Evolutionary conservation across 257 asterid species (phyloP).

Genomic region (Lantana camara): DNA sequence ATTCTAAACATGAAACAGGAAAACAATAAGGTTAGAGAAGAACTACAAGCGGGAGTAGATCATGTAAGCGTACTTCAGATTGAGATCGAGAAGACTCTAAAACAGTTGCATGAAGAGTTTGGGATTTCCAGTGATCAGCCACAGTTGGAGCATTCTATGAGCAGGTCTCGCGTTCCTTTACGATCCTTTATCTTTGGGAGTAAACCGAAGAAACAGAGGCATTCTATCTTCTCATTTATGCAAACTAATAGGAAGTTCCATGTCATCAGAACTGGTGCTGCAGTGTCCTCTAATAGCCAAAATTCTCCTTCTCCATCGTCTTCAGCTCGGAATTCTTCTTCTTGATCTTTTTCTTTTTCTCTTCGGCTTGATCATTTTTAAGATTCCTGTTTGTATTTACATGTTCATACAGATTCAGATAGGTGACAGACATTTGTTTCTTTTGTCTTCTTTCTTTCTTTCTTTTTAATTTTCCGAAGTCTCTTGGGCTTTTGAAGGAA

Average conservation of each 20-base stretch:
- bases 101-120: slow-evolving; percentile 63
- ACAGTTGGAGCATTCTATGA: slow-evolving; percentile 46
- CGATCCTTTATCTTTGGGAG: slow-evolving; percentile 76
- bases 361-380: slow-evolving; percentile 9
- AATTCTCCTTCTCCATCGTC: neutral
- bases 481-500: slow-evolving; percentile 19
- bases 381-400: slow-evolving; percentile 1
- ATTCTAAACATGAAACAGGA: slow-evolving; percentile 91
- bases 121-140: slow-evolving; percentile 57
- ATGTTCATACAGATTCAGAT: slow-evolving; percentile 12
- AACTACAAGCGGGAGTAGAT: slow-evolving; percentile 69
- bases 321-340: neutral
- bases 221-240: slow-evolving; percentile 72
- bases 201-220: slow-evolving; percentile 61
- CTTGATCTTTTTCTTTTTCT: slow-evolving; percentile 27
- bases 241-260: slow-evolving; percentile 60
- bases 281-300: slow-evolving; percentile 21
- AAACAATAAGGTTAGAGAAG: slow-evolving; percentile 79
- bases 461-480: neutral
- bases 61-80: slow-evolving; percentile 59
- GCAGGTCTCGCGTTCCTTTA: slow-evolving; percentile 57
- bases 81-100: slow-evolving; percentile 60
- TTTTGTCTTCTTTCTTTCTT: no score
- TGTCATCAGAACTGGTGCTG: slow-evolving; percentile 53
- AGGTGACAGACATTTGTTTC: slow-evolving; percentile 11